Base-by-base conservation (phyloP, 148 eudicot genomes). In the Rhododendron griersonianum region DNA sequence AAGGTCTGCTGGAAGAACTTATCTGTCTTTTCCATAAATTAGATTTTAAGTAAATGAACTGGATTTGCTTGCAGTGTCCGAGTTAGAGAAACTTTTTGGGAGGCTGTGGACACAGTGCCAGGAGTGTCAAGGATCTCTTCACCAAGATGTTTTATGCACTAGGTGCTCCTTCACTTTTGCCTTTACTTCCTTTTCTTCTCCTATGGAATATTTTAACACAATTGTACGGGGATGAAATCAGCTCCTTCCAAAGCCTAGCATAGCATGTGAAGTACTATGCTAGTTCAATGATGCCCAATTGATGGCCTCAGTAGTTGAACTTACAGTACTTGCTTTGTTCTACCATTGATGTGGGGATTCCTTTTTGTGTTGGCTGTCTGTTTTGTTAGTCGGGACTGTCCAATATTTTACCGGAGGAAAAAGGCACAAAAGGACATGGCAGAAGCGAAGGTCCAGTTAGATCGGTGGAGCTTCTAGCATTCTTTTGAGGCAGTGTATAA, bases 81-180 rank as follows among this genome's bases (percentile, higher is more conserved):
- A 97, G 63, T 86, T 94, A 78, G 99, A 97, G 94, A 89, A 91
- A 84, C 95, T 97, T 81, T 97, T 97, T 85, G 99, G 99, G 80
- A 92, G 93, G 90, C 91, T 97, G 73, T 97, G 99, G 99, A 97
- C 99, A 3, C 99, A 97, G 85, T 97, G 99, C 93, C 99, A 97
- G 91, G 99, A 97, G 89, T 97, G 99, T 87, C 99, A 97, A 89
- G 99, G 98, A 84, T 97, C 99, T 77, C 99, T 97, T 90, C 99
- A 95, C 89, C 99, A 97, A 90, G 99, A 97, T 88, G 98, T 97
- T 67, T 92, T 97, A 71, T 97, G 99, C 92, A 97, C 99, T 74
- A 97, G 99, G 98, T 97, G 85, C 85, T 81, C 5, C 88, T 80
- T 23, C 69, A 25, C 47, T 81, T 67, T 78, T 18, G 25, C 23